Percentiles rank a stretch among this genome's conserved stretches.
Conservation (phyloP, 2,329 filamentous ascomycete genomes). For the Colletotrichum zoysiae region DNA sequence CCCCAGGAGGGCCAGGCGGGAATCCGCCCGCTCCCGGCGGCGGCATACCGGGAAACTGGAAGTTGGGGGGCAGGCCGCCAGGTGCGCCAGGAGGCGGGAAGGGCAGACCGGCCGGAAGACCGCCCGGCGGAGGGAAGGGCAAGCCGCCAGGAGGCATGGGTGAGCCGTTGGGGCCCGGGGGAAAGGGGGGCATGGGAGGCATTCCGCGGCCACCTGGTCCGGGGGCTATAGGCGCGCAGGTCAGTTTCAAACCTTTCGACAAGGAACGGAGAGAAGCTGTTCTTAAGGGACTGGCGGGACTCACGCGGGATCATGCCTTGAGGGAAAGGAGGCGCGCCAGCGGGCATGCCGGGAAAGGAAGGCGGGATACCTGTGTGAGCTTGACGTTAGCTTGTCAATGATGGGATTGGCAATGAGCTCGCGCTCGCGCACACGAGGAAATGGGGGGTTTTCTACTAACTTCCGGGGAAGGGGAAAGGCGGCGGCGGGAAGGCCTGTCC, state of each 20-base stretch:
- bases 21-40: slow-evolving; percentile 54
- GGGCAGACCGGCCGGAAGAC: slow-evolving; percentile 44
- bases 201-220: slow-evolving; percentile 63
- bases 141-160: slow-evolving; percentile 57
- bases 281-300: slow-evolving; percentile 47
- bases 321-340: slow-evolving; percentile 56
- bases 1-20: slow-evolving; percentile 54
- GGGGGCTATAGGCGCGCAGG: slow-evolving; percentile 57
- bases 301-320: slow-evolving; percentile 65
- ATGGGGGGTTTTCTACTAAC: slow-evolving; percentile 48
- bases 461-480: slow-evolving; percentile 74
- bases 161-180: slow-evolving; percentile 54
- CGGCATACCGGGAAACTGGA: slow-evolving; percentile 62
- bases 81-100: slow-evolving; percentile 46
- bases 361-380: slow-evolving; percentile 62
- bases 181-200: slow-evolving; percentile 59
- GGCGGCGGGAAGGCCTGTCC: slow-evolving; percentile 64
- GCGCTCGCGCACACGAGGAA: slow-evolving; percentile 34
- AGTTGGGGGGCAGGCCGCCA: slow-evolving; percentile 59
- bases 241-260: slow-evolving; percentile 15
- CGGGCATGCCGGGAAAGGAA: slow-evolving; percentile 67
- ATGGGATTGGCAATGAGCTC: neutral
- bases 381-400: slow-evolving; percentile 46
- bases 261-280: slow-evolving; percentile 29
- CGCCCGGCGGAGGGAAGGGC: slow-evolving; percentile 57